These are phyloP conservation scores for Eucalyptus curtisii DNA, from an alignment of 345 rosid species.

Conservation along the genomic window DNA sequence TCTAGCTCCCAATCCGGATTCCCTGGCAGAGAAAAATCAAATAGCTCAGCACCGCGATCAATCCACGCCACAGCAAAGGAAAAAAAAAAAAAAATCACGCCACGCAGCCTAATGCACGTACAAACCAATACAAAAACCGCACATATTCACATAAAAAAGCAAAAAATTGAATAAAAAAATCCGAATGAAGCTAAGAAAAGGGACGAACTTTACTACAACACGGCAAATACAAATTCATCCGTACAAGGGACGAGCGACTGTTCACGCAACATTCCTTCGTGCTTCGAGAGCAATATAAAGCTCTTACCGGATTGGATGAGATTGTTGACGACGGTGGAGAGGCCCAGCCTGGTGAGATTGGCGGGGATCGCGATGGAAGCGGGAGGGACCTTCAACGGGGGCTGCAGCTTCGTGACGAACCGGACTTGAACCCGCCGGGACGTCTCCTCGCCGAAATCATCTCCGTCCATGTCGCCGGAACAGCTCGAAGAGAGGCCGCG, in stretches of 20 bases:
- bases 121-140: background rate
- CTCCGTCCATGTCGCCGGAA: conserved; percentile 2
- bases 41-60: background rate
- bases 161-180: background rate
- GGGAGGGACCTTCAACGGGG: conserved; percentile 42
- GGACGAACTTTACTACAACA: background rate
- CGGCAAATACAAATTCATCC: background rate
- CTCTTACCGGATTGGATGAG: conserved; percentile 37
- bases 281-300: background rate
- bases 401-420: conserved; percentile 68
- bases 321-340: conserved; percentile 69
- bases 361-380: conserved; percentile 71
- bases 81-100: background rate
- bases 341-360: conserved; percentile 70
- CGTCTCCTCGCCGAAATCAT: conserved; percentile 4
- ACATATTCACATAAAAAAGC: background rate
- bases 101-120: background rate
- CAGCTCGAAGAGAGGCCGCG: background rate
- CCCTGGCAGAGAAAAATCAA: conserved; percentile 22
- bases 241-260: background rate
- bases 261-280: background rate
- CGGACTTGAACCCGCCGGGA: conserved; percentile 64
- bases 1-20: conserved; percentile 56
- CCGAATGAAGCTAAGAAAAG: background rate
- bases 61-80: background rate